Percentiles rank a stretch among this genome's conserved stretches.
phyloP scores from a whole-genome alignment of 1,284 basidiomycete species.

The Anthracocystis walkeri region DNA sequence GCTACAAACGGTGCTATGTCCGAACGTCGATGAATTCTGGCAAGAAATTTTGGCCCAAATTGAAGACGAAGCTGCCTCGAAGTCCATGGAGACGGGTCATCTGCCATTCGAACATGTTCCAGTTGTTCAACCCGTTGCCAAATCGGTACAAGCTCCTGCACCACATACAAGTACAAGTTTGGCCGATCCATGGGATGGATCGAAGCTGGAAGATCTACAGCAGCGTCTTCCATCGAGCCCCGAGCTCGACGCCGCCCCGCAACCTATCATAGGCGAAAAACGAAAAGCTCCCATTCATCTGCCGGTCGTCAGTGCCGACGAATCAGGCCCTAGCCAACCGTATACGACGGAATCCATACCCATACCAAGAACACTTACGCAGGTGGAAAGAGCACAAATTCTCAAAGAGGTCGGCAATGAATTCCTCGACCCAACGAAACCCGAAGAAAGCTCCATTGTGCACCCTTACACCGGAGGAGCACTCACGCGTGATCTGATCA shows the following conservation, averaged over 20 bases:
- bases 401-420: not conserved
- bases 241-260: too few relatives aligned
- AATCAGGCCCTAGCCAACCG: too few relatives aligned
- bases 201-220: not conserved
- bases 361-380: not conserved
- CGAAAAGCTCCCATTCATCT: too few relatives aligned
- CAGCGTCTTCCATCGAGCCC: too few relatives aligned
- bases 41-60: not conserved
- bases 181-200: not conserved
- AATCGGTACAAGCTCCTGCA: not conserved
- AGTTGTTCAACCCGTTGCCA: not conserved
- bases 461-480: not conserved
- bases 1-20: not conserved
- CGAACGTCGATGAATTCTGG: not conserved
- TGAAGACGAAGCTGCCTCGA: not conserved
- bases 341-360: too few relatives aligned
- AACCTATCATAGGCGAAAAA: too few relatives aligned
- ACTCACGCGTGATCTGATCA: not conserved
- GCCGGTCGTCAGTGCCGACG: too few relatives aligned
- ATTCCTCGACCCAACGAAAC: not conserved
- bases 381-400: not conserved
- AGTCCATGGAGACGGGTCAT: not conserved
- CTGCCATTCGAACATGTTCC: not conserved
- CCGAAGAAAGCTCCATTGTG: too few relatives aligned
- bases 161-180: not conserved